Evolutionary conservation across 2,329 filamentous ascomycete genomes (phyloP).

Genomic region (Neonectria neomacrospora): DNA sequence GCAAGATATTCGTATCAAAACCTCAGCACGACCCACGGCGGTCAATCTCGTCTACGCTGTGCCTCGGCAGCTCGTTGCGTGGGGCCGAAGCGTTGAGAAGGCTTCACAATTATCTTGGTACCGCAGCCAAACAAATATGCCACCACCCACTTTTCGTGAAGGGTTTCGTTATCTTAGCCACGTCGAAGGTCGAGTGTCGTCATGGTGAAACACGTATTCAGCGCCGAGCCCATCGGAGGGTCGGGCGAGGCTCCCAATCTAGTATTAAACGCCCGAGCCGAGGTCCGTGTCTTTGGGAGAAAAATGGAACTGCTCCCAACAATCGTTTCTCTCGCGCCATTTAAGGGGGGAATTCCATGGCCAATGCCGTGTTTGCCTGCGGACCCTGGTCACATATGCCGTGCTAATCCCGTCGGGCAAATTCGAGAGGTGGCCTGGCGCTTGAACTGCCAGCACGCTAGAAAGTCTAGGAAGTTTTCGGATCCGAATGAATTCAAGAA

Average conservation of each 20-base stretch:
- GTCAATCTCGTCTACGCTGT: background rate
- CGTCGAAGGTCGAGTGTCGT: conserved; percentile 16
- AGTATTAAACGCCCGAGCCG: conserved; percentile 6
- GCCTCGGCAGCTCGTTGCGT: background rate
- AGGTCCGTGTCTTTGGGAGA: background rate
- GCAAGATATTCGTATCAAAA: background rate
- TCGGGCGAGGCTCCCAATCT: conserved; percentile 14
- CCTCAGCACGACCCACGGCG: background rate
- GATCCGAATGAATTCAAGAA: no score
- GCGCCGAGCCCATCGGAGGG: conserved; percentile 3
- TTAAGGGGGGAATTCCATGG: background rate
- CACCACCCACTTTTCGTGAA: background rate
- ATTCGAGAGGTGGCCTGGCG: background rate
- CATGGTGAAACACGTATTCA: conserved; percentile 16
- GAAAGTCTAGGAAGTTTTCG: background rate
- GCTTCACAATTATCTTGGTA: background rate
- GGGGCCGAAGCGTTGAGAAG: background rate
- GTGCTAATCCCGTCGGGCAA: conserved; percentile 4
- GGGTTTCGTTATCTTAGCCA: background rate
- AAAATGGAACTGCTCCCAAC: conserved; percentile 13
- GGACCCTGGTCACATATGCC: background rate
- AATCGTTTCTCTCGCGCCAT: conserved; percentile 15
- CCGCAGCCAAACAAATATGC: background rate
- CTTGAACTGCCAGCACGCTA: background rate
- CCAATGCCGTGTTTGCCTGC: background rate